phyloP scores from a whole-genome alignment of 2,329 filamentous ascomycete species.

The Lachnellula subtilissima region DNA sequence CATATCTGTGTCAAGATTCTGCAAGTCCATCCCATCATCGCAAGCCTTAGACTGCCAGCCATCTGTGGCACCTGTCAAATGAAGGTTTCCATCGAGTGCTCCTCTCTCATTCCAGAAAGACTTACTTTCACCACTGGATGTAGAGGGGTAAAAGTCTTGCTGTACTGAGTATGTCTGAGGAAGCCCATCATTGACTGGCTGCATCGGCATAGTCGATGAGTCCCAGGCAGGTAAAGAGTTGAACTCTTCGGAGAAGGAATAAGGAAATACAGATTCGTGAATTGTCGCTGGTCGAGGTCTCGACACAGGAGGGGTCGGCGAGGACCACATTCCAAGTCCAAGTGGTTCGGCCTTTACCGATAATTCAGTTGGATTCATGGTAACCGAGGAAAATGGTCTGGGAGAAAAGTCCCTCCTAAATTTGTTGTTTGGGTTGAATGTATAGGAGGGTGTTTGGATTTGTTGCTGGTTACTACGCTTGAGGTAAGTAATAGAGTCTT shows the following conservation, averaged over 20 bases:
- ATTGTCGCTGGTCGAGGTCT: constrained; percentile 54
- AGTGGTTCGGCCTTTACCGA: constrained; percentile 44
- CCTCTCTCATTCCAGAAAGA: constrained; percentile 17
- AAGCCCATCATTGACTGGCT: constrained; percentile 39
- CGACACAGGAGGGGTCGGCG: constrained; percentile 45
- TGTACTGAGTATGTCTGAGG: constrained; percentile 53
- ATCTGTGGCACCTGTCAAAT: constrained; percentile 32
- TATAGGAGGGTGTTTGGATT: constrained; percentile 46
- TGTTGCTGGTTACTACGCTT: constrained; percentile 43
- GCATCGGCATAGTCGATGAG: constrained; percentile 47
- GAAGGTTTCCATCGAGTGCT: constrained; percentile 11
- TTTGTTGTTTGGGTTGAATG: constrained; percentile 45
- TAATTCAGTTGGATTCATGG: constrained; percentile 50
- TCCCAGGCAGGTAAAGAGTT: constrained; percentile 53
- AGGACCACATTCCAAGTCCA: constrained; percentile 49
- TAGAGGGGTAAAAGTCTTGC: constrained; percentile 51
- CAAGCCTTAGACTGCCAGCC: constrained; percentile 52
- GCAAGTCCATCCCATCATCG: constrained; percentile 53
- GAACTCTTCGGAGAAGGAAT: constrained; percentile 51
- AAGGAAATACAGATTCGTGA: constrained; percentile 55
- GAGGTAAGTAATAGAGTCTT: constrained; percentile 36
- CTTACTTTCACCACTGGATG: constrained; percentile 47
- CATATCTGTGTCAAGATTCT: constrained; percentile 52
- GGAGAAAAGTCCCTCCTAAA: constrained; percentile 42
- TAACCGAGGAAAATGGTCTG: constrained; percentile 40